Evolutionary conservation across 345 rosid genomes (phyloP).

Genomic region (Alliaria petiolata): DNA sequence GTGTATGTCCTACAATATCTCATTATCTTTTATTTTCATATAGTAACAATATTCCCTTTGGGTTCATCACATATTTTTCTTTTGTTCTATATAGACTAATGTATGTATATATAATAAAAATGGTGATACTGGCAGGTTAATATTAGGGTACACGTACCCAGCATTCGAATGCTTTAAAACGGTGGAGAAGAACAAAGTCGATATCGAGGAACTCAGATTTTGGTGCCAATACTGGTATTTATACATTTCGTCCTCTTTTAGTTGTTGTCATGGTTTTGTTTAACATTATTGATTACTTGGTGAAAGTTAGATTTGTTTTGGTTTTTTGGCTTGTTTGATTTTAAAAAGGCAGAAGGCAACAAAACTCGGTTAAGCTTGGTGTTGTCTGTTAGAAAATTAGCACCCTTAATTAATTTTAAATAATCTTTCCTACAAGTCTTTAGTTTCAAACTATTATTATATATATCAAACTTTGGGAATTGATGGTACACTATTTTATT

Average conservation of each 20-base stretch:
- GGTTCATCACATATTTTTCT: not conserved
- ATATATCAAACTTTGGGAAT: not conserved
- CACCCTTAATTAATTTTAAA: not conserved
- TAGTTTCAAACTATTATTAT: not conserved
- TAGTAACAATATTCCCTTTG: not conserved
- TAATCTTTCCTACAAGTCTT: not conserved
- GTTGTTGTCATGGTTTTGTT: not conserved
- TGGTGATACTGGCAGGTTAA: constrained; percentile 45
- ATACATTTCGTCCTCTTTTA: not conserved
- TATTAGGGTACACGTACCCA: constrained; percentile 89
- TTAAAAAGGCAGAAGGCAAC: not conserved
- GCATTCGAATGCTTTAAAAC: constrained; percentile 84
- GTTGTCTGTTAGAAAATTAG: not conserved
- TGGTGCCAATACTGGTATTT: constrained; percentile 96
- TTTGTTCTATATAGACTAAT: not conserved
- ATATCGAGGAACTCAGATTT: constrained; percentile 74
- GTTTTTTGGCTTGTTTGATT: not conserved
- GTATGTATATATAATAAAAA: not conserved
- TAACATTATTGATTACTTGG: not conserved
- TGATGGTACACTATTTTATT: not conserved
- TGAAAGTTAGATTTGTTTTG: not conserved
- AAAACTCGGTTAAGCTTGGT: not conserved
- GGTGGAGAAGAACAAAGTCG: constrained; percentile 77
- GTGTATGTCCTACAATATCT: constrained; percentile 39
- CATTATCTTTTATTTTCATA: not conserved